These are phyloP conservation scores for Sphagnurus paluster DNA, from an alignment of 1,284 basidiomycete genomes.

Conservation along the genomic window DNA sequence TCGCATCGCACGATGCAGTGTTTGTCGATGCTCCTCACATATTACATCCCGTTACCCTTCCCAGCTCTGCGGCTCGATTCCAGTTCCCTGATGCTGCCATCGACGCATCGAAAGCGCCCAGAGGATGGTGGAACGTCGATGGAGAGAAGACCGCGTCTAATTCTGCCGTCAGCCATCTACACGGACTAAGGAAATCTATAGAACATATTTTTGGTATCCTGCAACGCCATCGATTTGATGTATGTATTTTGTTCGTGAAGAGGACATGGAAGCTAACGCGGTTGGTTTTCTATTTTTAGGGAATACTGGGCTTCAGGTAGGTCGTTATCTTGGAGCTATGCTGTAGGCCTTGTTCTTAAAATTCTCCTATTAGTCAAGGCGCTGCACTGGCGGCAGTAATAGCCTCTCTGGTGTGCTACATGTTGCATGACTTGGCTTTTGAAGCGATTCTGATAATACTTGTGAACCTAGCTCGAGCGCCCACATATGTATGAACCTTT, in stretches of 20 bases:
- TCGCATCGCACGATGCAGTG: no score
- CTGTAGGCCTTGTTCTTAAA: neutral
- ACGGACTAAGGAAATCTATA: no score
- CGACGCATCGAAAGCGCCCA: no score
- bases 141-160: no score
- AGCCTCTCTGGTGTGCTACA: constrained; percentile 62
- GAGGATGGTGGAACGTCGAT: no score
- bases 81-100: no score
- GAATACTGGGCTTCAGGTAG: constrained; percentile 81
- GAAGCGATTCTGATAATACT: neutral
- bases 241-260: neutral
- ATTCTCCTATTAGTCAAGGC: constrained; percentile 61
- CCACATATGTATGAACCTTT: constrained; percentile 60
- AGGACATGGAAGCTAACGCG: constrained; percentile 3
- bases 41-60: no score
- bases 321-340: constrained; percentile 4
- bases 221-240: neutral
- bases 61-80: no score
- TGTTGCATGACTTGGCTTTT: neutral
- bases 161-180: no score
- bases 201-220: no score
- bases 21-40: no score
- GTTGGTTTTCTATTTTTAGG: constrained; percentile 42
- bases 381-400: constrained; percentile 79
- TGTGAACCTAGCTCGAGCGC: constrained; percentile 30